Evolutionary conservation across 768 basidiomycete genomes (phyloP), one percentile per base, ranked within the genome.

Genomic region (Tricholomella constricta): DNA sequence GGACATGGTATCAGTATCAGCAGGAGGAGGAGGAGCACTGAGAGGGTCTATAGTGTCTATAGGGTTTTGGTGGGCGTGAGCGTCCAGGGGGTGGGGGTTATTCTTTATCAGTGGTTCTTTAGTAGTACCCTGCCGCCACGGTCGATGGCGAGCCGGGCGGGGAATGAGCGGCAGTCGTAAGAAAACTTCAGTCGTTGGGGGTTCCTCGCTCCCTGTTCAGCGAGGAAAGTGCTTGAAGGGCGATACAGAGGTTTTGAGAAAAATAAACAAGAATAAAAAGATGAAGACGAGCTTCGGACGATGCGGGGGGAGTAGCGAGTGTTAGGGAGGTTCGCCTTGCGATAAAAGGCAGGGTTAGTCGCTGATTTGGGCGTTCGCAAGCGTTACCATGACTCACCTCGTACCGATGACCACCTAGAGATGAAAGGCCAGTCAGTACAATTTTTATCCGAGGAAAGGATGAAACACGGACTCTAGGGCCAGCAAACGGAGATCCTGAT

Each of bases 261-360:
- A 52, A 49, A 52, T 50, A 58, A 55, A 55, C 45, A 44, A 26
- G 47, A 56, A 48, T 51, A 49, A 51, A 49, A 50, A 59, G 40
- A 49, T 51, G 32, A 36, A 35, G 22, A 31, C 46, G 57, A 52
- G 51, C 36, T 31, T 42, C 27, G 54, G 43, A 35, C 55, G 52
- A 48, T 57, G 43, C 51, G 58, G 41, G 43, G 49, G 34, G 27
- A 48, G 62, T 55, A 54, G 63, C 61, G 31, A 69, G 67, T 82
- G 81, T 86, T 77, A 89, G 74, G 89, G 88, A 73, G 89, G 89
- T 84, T 90, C 86, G 65, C 88, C 88, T 91, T 58, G 10, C 29
- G 22, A 14, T 51, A 64, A 42, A 60, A 45, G 27, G 61, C 46
- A 45, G 54, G 62, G 56, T 70, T 32, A 63, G 51, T 37, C 17